These are phyloP conservation scores for Lachancea fermentati DNA, from an alignment of 805 yeast species.

Conservation along the genomic window DNA sequence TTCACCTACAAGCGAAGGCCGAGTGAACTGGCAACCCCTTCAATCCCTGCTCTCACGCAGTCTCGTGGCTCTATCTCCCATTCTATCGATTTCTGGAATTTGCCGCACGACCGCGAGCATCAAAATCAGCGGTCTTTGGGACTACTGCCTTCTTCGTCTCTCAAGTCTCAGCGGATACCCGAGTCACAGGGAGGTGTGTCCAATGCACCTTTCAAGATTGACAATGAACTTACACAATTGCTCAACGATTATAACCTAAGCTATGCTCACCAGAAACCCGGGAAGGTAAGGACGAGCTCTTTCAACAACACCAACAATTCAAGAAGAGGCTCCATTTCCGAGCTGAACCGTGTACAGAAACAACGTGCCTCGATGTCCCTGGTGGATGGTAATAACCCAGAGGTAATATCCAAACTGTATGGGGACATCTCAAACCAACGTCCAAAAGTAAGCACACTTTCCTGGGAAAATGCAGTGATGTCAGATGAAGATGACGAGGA, in stretches of 20 bases:
- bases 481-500: conserved; percentile 12
- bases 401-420: conserved; percentile 21
- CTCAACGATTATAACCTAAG: conserved; percentile 24
- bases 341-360: conserved; percentile 22
- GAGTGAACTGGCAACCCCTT: conserved; percentile 18
- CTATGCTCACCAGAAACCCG: conserved; percentile 7
- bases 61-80: conserved; percentile 29
- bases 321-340: conserved; percentile 7
- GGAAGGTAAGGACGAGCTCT: conserved; percentile 9
- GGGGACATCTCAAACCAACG: conserved; percentile 10
- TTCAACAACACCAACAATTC: conserved; percentile 8
- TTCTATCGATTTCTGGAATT: conserved; percentile 26
- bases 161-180: conserved; percentile 1
- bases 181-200: neutral
- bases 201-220: conserved; percentile 12
- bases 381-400: conserved; percentile 19
- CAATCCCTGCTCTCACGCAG: conserved; percentile 12
- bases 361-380: conserved; percentile 27
- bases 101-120: conserved; percentile 7
- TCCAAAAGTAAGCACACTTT: conserved; percentile 5
- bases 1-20: conserved; percentile 17
- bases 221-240: conserved; percentile 21
- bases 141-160: neutral
- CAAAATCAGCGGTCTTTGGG: neutral
- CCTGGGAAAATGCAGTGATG: conserved; percentile 14